Conservation (phyloP, 768 basidiomycete genomes). For the Tylopilus balloui region DNA sequence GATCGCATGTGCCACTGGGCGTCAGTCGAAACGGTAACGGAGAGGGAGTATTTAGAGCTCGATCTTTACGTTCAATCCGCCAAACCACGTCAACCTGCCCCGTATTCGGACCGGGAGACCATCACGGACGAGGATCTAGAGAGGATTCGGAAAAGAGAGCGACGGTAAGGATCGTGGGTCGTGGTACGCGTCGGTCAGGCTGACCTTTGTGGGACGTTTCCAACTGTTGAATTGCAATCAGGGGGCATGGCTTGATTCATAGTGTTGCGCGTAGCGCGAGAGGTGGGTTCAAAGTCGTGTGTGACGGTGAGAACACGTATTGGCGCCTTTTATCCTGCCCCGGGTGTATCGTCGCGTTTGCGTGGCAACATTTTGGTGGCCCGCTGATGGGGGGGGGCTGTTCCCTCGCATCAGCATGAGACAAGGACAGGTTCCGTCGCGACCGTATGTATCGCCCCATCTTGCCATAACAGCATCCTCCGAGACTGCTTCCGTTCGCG, state of each 20-base stretch:
- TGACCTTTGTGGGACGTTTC: not conserved
- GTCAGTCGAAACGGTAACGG: constrained; percentile 1
- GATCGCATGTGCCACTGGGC: too few relatives aligned
- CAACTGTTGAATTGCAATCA: not conserved
- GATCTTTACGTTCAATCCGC: not conserved
- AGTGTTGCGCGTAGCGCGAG: too few relatives aligned
- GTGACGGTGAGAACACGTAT: not conserved
- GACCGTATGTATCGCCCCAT: not conserved
- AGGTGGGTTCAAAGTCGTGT: too few relatives aligned
- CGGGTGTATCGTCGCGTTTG: too few relatives aligned
- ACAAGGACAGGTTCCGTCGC: not conserved
- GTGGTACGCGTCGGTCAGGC: not conserved
- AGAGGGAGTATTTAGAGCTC: too few relatives aligned
- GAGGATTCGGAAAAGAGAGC: not conserved
- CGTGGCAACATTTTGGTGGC: too few relatives aligned
- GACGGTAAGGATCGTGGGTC: not conserved
- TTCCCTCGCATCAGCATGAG: not conserved
- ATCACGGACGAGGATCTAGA: constrained; percentile 1
- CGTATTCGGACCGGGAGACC: constrained; percentile 8
- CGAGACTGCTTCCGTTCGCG: too few relatives aligned
- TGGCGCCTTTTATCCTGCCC: not conserved
- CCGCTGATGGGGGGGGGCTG: too few relatives aligned
- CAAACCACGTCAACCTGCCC: constrained; percentile 12
- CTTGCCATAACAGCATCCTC: not conserved
- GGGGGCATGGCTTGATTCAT: not conserved